These are phyloP conservation scores for Cyclocybe aegerita DNA, from an alignment of 768 basidiomycete species.

Conservation along the genomic window DNA sequence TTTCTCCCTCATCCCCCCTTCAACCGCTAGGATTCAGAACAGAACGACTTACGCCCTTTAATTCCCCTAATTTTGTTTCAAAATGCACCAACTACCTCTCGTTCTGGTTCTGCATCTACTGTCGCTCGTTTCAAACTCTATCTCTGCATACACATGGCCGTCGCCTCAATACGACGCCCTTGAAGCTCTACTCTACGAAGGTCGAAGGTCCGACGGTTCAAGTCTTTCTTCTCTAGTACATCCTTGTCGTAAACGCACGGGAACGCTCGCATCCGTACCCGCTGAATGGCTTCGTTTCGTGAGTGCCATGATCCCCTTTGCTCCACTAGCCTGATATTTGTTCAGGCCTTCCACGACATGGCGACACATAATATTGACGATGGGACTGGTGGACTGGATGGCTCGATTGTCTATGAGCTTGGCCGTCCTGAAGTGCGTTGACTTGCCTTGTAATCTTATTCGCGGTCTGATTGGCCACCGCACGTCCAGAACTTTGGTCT, in stretches of 20 bases:
- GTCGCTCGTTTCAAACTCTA: slow-evolving; percentile 16
- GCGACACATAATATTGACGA: slow-evolving; percentile 43
- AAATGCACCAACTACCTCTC: slow-evolving; percentile 4
- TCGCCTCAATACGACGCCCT: slow-evolving; percentile 36
- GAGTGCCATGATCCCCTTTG: slow-evolving; percentile 6
- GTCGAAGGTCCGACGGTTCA: slow-evolving; percentile 29
- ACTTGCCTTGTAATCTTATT: not conserved
- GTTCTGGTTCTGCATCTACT: slow-evolving; percentile 15
- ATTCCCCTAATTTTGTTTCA: not conserved
- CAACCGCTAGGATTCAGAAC: no score
- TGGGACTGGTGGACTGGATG: slow-evolving; percentile 51
- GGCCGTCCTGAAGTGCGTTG: slow-evolving; percentile 36
- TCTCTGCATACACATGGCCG: slow-evolving; percentile 31
- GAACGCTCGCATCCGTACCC: slow-evolving; percentile 26
- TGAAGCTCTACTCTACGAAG: slow-evolving; percentile 32
- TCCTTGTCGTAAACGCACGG: slow-evolving; percentile 29
- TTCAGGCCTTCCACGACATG: slow-evolving; percentile 51
- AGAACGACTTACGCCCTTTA: not conserved
- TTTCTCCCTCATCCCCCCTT: no score
- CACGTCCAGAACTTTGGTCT: slow-evolving; percentile 42
- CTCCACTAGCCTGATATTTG: not conserved
- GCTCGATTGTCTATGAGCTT: slow-evolving; percentile 48
- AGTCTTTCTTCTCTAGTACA: slow-evolving; percentile 31
- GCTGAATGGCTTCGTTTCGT: slow-evolving; percentile 39
- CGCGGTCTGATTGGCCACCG: not conserved